Conservation (phyloP, 78 protist species). For the Dictyostelium citrinum region DNA sequence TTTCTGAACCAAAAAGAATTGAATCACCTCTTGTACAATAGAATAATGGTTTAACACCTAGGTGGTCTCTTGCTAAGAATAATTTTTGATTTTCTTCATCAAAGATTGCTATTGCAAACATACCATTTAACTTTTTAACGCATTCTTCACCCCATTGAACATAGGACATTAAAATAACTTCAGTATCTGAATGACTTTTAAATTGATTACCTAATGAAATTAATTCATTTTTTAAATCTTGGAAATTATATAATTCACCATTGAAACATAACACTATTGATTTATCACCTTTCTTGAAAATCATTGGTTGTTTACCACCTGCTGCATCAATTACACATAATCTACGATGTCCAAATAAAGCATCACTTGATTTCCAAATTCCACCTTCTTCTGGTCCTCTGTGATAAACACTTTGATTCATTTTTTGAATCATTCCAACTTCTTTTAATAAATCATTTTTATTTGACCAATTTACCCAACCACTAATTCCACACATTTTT, state of each 20-base stretch:
- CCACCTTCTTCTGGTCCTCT: conserved; percentile 14
- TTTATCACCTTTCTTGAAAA: not conserved
- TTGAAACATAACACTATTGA: not conserved
- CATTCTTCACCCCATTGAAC: conserved; percentile 1
- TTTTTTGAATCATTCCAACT: not conserved
- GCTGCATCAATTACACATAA: not conserved
- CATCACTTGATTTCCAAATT: not conserved
- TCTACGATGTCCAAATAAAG: not conserved
- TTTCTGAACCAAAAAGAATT: not conserved
- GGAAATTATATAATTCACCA: not conserved
- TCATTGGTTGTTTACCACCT: conserved; percentile 13
- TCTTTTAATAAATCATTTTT: not conserved
- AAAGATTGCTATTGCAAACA: not conserved
- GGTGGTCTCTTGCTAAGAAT: not conserved
- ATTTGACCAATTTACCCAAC: not conserved
- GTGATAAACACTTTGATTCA: not conserved
- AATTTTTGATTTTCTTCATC: not conserved
- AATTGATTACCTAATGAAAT: not conserved
- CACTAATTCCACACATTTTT: conserved; percentile 10
- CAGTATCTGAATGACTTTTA: not conserved
- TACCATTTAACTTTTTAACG: not conserved
- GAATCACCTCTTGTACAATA: conserved; percentile 4
- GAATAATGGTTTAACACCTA: not conserved
- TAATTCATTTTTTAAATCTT: not conserved
- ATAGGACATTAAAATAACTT: not conserved